Evolutionary conservation across 1,139 yeast genomes (phyloP), one percentile per base, ranked within the genome.

Genomic region (Sugiyamaella xylanicola): DNA sequence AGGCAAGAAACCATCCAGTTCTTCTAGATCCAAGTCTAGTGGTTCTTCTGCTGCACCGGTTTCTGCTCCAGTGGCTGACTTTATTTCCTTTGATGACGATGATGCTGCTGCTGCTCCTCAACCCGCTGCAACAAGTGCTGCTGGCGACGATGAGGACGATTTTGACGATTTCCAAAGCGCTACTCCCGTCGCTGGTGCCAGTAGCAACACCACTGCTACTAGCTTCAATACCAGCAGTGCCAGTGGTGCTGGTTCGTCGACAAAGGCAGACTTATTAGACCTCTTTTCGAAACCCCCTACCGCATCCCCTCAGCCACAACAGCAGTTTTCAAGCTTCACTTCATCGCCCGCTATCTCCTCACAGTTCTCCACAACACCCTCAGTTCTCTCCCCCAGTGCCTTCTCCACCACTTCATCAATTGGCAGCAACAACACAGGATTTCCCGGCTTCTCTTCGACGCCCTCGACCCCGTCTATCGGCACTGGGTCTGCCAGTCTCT

Each of bases 151-250:
- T 46, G 95, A 87, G 62, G 97, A 91, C 64, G 98, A 92, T 43
- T 92, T 92, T 72, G 96, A 89, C 62, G 98, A 93, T 64, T 92
- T 92, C 79, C 97, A 92, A 72, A 84, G 88, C 54, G 96, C 97
- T 3, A 66, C 74, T 4, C 66, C 72, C 1, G 55, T 67, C 3
- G 35, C 63, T 8, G 57, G 64, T 8, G 17, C 65, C 55, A 42
- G 74, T 56, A 32, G 72, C 54, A 53, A 74, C 41, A 17, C 72
- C 1, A 53, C 68, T 7, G 37, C 63, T n/a, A n/a, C n/a, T n/a
- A n/a, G n/a, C n/a, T n/a, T n/a, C 13, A 56, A 63, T 11, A 20
- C 65, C 55, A 42, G 74, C 56, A 32, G 71, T 54, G 52, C 75
- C 62, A 47, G 68, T 62, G 61, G 56, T 63, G 59, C 59, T 56